Evolutionary conservation across 1,284 basidiomycete genomes (phyloP).

Genomic region (Austroboletus sp.): DNA sequence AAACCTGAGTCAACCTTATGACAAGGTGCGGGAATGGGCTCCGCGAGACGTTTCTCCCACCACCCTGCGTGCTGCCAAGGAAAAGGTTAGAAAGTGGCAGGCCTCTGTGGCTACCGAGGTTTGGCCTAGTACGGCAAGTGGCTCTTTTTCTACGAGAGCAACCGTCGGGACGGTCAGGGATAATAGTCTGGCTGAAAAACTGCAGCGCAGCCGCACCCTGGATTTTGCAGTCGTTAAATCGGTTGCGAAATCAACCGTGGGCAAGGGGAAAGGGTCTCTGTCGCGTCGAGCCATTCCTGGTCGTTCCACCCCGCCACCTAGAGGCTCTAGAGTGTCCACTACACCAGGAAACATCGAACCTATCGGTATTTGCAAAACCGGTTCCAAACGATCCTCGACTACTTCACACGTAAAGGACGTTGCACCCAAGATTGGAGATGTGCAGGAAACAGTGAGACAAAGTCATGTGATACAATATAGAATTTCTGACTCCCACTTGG

Average conservation of each 20-base stretch:
- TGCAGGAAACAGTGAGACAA: constrained; percentile 28
- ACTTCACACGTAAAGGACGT: constrained; percentile 4
- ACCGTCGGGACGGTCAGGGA: background rate
- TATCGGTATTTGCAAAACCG: background rate
- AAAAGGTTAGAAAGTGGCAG: constrained; percentile 32
- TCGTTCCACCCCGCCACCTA: constrained; percentile 4
- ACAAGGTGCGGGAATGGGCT: background rate
- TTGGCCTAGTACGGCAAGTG: constrained; percentile 1
- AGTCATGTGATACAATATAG: constrained; percentile 3
- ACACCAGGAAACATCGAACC: background rate
- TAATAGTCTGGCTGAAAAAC: constrained; percentile 7
- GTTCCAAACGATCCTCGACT: constrained; percentile 1
- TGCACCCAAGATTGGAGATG: constrained; percentile 23
- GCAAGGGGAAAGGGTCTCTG: constrained; percentile 17
- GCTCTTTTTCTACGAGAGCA: constrained; percentile 1
- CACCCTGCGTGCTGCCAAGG: constrained; percentile 23
- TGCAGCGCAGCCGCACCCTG: constrained; percentile 19
- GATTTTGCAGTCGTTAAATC: constrained; percentile 32
- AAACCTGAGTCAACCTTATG: background rate
- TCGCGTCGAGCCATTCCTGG: constrained; percentile 3
- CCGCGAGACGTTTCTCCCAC: constrained; percentile 15
- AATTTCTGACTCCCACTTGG: constrained; percentile 11
- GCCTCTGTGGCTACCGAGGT: constrained; percentile 17
- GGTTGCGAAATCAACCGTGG: constrained; percentile 6
- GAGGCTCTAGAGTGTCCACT: constrained; percentile 3